Conservation (phyloP, 2,329 filamentous ascomycete species). For the Massarina eburnea region DNA sequence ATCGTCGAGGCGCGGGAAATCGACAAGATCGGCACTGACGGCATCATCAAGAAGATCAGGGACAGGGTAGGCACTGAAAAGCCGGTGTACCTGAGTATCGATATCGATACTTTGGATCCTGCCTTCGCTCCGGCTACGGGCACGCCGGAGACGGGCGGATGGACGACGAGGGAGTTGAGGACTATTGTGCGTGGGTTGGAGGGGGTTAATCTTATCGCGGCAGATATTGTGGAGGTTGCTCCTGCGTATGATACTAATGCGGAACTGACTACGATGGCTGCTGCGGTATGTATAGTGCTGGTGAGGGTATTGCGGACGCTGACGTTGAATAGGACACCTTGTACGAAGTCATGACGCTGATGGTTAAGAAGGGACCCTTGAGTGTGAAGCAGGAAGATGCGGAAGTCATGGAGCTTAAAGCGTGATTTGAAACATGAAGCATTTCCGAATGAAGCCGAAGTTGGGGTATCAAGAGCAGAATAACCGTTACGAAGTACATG, state of each 20-base stretch:
- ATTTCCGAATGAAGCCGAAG: background rate
- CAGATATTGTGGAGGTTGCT: constrained; percentile 74
- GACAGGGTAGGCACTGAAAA: constrained; percentile 72
- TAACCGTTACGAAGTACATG: too few species aligned
- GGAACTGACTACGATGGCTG: constrained; percentile 73
- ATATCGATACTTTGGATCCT: constrained; percentile 87
- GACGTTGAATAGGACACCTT: constrained; percentile 54
- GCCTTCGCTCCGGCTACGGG: constrained; percentile 77
- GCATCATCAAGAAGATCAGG: constrained; percentile 77
- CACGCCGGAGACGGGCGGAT: constrained; percentile 75
- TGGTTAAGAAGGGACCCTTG: constrained; percentile 77
- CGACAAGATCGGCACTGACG: constrained; percentile 67
- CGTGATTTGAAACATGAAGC: background rate
- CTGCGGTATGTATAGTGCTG: constrained; percentile 52
- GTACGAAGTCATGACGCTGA: constrained; percentile 78
- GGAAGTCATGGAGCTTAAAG: constrained; percentile 31
- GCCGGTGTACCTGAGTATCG: constrained; percentile 79
- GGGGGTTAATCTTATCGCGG: constrained; percentile 67
- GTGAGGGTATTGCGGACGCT: constrained; percentile 4
- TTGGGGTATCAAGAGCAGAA: background rate
- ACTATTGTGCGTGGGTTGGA: constrained; percentile 72
- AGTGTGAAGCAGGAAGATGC: constrained; percentile 49
- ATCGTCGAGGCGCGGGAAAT: constrained; percentile 77
- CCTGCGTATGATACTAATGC: constrained; percentile 74
- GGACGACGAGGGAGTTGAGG: constrained; percentile 71